These are phyloP conservation scores for Hirsutella thompsonii DNA, from an alignment of 2,329 filamentous ascomycete species.

Conservation along the genomic window DNA sequence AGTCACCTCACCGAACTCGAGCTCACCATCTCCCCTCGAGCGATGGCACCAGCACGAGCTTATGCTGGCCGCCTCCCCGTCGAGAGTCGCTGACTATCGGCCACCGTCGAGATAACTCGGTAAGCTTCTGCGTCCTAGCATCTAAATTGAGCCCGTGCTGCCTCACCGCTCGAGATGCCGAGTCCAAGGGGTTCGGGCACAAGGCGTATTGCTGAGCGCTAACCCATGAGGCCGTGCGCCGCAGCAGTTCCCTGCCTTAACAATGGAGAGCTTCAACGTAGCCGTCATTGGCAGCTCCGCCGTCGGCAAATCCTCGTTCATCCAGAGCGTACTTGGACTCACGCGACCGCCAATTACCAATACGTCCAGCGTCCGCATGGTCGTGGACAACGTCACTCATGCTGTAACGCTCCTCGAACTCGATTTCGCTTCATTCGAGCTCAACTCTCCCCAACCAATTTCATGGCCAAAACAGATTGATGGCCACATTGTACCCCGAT, in stretches of 20 bases:
- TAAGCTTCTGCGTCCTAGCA: constrained; percentile 12
- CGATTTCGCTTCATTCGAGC: constrained; percentile 51
- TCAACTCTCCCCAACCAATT: constrained; percentile 42
- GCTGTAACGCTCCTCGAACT: constrained; percentile 52
- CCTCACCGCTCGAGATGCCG: too few species aligned
- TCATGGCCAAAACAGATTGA: constrained; percentile 57
- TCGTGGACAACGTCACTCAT: constrained; percentile 44
- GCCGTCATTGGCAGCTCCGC: constrained; percentile 53
- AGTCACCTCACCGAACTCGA: constrained; percentile 11
- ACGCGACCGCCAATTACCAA: constrained; percentile 37
- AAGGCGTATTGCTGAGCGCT: not conserved
- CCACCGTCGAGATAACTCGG: constrained; percentile 20
- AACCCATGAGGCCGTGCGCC: constrained; percentile 2
- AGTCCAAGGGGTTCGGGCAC: too few species aligned
- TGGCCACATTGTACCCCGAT: constrained; percentile 56
- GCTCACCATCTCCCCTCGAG: constrained; percentile 15
- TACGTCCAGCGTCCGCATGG: constrained; percentile 42
- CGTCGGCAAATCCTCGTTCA: constrained; percentile 56
- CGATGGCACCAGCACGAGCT: constrained; percentile 25
- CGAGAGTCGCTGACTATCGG: constrained; percentile 34
- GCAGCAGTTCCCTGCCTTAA: constrained; percentile 17
- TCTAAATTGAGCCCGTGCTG: too few species aligned
- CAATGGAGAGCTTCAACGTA: constrained; percentile 50
- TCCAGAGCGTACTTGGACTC: constrained; percentile 48
- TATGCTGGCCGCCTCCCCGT: constrained; percentile 30